Conservation (phyloP, 2,329 filamentous ascomycete species). For the Cercospora sp. region DNA sequence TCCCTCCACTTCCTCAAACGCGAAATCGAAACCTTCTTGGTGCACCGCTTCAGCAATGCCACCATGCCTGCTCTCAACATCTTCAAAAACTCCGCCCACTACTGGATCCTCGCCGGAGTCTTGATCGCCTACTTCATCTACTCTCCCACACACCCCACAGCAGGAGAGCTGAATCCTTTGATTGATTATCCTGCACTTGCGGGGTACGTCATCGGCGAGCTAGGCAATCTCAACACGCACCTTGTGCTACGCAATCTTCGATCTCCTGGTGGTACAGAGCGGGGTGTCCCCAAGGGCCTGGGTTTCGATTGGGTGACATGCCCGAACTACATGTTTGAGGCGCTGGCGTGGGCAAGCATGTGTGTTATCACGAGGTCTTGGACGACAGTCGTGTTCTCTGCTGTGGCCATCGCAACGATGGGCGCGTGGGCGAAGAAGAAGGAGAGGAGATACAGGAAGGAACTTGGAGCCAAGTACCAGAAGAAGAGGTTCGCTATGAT, state of each 20-base stretch:
- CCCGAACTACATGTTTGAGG: conserved; percentile 96
- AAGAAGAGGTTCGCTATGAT: conserved; percentile 85
- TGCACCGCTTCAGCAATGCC: conserved; percentile 91
- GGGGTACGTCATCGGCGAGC: conserved; percentile 74
- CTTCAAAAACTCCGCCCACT: conserved; percentile 92
- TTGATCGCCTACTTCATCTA: conserved; percentile 86
- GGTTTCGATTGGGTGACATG: conserved; percentile 87
- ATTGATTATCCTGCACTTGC: conserved; percentile 68
- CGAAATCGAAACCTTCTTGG: conserved; percentile 88
- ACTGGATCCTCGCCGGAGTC: conserved; percentile 82
- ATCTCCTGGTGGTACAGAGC: conserved; percentile 75
- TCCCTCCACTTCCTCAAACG: conserved; percentile 88
- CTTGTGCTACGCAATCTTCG: conserved; percentile 75
- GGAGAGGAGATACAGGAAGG: conserved; percentile 83
- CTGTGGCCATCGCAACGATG: conserved; percentile 77
- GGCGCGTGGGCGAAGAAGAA: conserved; percentile 85
- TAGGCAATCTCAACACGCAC: conserved; percentile 79
- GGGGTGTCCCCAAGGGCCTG: conserved; percentile 82
- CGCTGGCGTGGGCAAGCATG: conserved; percentile 81
- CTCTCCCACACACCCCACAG: conserved; percentile 68
- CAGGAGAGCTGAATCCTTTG: conserved; percentile 51
- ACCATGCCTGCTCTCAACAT: conserved; percentile 93
- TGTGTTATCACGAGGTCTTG: conserved; percentile 77
- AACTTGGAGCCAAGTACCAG: conserved; percentile 93
- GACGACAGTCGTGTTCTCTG: conserved; percentile 73